These are phyloP conservation scores for Penicillium steckii DNA, from an alignment of 495 filamentous ascomycete species.

Conservation along the genomic window DNA sequence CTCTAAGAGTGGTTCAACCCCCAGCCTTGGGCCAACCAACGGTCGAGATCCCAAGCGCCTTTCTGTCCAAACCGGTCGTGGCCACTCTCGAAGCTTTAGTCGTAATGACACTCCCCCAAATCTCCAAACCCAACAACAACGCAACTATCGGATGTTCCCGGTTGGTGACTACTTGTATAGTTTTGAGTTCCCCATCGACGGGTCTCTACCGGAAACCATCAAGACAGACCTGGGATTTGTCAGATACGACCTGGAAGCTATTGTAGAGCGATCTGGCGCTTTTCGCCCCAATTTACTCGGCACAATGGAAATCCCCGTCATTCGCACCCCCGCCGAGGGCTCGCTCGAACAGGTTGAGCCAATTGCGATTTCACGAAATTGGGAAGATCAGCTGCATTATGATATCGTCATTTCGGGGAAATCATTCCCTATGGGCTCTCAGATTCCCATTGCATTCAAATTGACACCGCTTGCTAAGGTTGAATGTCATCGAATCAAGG, in stretches of 20 bases:
- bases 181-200: slow-evolving; percentile 93
- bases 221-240: slow-evolving; percentile 86
- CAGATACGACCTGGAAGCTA: slow-evolving; percentile 84
- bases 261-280: slow-evolving; percentile 84
- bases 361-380: slow-evolving; percentile 93
- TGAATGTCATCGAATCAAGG: slow-evolving; percentile 93
- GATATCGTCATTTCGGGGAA: slow-evolving; percentile 99
- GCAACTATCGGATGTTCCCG: slow-evolving; percentile 85
- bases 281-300: slow-evolving; percentile 91
- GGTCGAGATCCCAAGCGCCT: slow-evolving; percentile 60
- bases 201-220: slow-evolving; percentile 87
- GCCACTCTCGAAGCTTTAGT: slow-evolving; percentile 79
- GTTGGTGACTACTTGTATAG: slow-evolving; percentile 93
- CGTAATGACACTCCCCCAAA: slow-evolving; percentile 67
- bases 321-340: slow-evolving; percentile 85
- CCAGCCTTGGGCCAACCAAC: slow-evolving; percentile 36
- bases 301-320: slow-evolving; percentile 77
- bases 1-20: slow-evolving; percentile 38
- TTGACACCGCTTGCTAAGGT: slow-evolving; percentile 95
- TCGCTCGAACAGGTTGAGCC: slow-evolving; percentile 93
- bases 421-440: slow-evolving; percentile 89
- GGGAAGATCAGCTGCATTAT: slow-evolving; percentile 98
- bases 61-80: slow-evolving; percentile 72
- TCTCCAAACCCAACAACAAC: slow-evolving; percentile 66
- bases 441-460: slow-evolving; percentile 97